Evolutionary conservation across 225 moss, liverwort and hornwort species (phyloP), one percentile per base, ranked within the genome.

Genomic region (Asterella californica): DNA sequence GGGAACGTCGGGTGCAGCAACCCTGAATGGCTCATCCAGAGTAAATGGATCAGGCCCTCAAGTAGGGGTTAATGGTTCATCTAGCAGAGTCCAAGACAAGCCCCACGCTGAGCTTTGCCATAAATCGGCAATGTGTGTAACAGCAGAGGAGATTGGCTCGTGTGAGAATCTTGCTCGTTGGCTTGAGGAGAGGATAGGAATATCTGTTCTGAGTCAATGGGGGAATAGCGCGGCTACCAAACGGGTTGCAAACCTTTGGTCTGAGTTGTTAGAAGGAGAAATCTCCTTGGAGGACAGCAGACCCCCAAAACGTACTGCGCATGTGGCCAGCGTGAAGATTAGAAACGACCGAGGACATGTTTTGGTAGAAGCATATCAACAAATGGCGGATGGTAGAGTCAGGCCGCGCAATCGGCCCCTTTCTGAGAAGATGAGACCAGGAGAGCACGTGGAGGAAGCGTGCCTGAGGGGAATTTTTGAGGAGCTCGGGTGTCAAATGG

Each of bases 341-440:
- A 91, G 85, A 34, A 93, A 93, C 61, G 87, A 88, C 67, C 37
- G 79, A 34, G 91, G 92, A 46, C 83, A 88, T 76, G 87, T 85
- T 66, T 76, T 96, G 50, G 83, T 94, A 8, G 96, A 96, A 78
- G 88, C 94, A 34, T 84, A 89, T 83, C 96, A 96, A 86, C 90
- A 94, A 84, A 94, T 99, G 97, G 83, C 83, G 69, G 97, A 99
- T 85, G 97, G 97, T 1, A 83, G 89, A 53, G 73, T 78, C 14
- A 87, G 94, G 85, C 76, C 85, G 9, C 91, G 94, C 83, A 99
- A 99, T 55, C 86, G 93, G 47, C 91, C 92, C 19, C 84, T 99
- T 6, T 89, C 97, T 49, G 97, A 99, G 83, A 99, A 99, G 84
- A 94, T 99, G 89, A 89, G 84, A 74, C 90, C 92, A 5, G 97